Evolutionary conservation across 116 monocot species (phyloP), one percentile per base, ranked within the genome.

Genomic region (Phalaenopsis hybrid): DNA sequence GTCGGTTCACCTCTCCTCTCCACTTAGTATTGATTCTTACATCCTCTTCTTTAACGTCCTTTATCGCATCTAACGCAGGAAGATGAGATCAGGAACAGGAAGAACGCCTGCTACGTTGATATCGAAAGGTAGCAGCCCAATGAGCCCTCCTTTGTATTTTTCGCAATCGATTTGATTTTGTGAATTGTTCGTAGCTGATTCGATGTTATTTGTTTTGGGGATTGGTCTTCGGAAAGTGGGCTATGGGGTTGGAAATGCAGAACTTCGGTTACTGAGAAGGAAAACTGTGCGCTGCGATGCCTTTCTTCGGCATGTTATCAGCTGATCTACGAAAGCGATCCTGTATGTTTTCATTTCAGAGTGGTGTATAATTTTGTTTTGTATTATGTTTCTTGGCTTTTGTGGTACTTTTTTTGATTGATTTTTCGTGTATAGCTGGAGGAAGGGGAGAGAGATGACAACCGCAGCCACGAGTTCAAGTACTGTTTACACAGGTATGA

Each of bases 401-500:
- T 34, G 44, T 46, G 46, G 46, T 75, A 18, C 5, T 75, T 20
- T 50, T 48, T 48, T 48, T 77, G 1, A 15, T 75, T 75, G 41
- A n/a, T 46, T 77, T 17, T 41, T 55, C 15, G 2, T 81, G 13
- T 85, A 13, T 59, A 98, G 98, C 74, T 99, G 83, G 99, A 99
- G 76, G 99, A 95, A 88, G 99, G 99, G 6, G 99, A 99, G 88
- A 92, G 78, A 55, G 95, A 99, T 78, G 90, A 83, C 57, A 81
- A 88, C 58, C 85, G 99, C 15, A 51, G 83, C 49, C 93, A 93
- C 77, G 99, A 99, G 80, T 95, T 85, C 89, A 99, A 95, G 79
- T 99, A 92, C 85, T 99, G 99, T 85, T 89, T 95, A 90, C 93
- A 91, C 91, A 95, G 85, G 99, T 98, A 95, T 81, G 93, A 48